phyloP scores from a whole-genome alignment of 345 rosid genomes.

The Nasturtium officinale region DNA sequence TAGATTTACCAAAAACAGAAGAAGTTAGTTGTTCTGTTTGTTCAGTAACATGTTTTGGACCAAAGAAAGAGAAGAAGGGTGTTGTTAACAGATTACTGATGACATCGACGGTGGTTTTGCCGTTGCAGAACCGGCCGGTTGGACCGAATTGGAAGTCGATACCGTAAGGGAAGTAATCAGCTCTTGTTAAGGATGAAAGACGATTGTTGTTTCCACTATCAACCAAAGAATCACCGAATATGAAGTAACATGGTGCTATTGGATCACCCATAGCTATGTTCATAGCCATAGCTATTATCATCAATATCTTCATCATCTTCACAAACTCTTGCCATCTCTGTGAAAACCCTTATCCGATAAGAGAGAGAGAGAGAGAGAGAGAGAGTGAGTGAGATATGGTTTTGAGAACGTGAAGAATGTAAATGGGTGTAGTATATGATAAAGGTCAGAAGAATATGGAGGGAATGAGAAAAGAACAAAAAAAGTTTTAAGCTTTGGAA shows the following conservation, averaged over 20 bases:
- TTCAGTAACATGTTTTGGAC: not conserved
- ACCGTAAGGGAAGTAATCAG: constrained; percentile 82
- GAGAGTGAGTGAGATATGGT: constrained; percentile 29
- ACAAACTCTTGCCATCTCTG: constrained; percentile 34
- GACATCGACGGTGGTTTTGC: constrained; percentile 76
- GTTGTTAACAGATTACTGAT: constrained; percentile 48
- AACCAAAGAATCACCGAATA: constrained; percentile 86
- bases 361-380: constrained; percentile 14
- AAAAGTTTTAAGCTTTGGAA: constrained; percentile 6
- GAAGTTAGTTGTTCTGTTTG: not conserved
- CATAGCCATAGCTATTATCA: constrained; percentile 32
- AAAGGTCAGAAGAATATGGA: constrained; percentile 30
- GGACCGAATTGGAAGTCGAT: constrained; percentile 75
- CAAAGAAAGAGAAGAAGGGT: constrained; percentile 8
- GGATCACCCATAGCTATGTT: constrained; percentile 46
- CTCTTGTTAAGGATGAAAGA: constrained; percentile 63
- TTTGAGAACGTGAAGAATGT: constrained; percentile 40
- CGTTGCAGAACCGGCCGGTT: constrained; percentile 77
- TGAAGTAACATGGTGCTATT: constrained; percentile 72
- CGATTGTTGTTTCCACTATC: constrained; percentile 82
- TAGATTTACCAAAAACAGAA: not conserved
- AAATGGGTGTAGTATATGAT: constrained; percentile 27
- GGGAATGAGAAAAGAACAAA: constrained; percentile 28
- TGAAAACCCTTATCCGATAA: not conserved
- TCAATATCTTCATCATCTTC: constrained; percentile 27